These are phyloP conservation scores for Ophiorrhiza pumila DNA, from an alignment of 257 asterid species.

Conservation along the genomic window DNA sequence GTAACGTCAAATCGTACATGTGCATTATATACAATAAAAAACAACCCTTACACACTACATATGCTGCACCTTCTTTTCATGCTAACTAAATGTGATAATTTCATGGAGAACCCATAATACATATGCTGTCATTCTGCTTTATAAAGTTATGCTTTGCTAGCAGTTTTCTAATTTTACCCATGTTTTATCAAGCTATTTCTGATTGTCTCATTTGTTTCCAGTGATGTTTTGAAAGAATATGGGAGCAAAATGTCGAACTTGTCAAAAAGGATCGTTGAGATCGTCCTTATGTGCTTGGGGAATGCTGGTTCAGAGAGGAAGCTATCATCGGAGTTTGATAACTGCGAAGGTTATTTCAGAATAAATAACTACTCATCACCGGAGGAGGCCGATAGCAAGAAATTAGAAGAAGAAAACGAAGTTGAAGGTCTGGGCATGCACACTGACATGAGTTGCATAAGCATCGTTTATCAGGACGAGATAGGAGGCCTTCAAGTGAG, in stretches of 20 bases:
- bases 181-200: neutral
- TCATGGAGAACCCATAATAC: no score
- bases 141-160: no score
- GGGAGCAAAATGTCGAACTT: constrained; percentile 52
- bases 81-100: no score
- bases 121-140: no score
- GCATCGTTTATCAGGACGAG: constrained; percentile 59
- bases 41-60: no score
- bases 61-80: no score
- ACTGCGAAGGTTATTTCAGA: constrained; percentile 65
- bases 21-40: no score
- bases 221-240: constrained; percentile 38
- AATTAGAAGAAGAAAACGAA: constrained; percentile 23
- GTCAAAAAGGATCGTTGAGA: constrained; percentile 44
- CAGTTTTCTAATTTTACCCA: no score
- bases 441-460: constrained; percentile 80
- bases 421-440: constrained; percentile 73
- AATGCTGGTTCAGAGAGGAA: constrained; percentile 26
- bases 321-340: constrained; percentile 45
- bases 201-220: neutral
- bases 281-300: constrained; percentile 38
- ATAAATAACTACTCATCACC: constrained; percentile 54
- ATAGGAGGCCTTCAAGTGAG: constrained; percentile 71
- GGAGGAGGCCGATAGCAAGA: constrained; percentile 9
- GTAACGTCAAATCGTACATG: neutral